These are phyloP conservation scores for Fusarium begoniae DNA, from an alignment of 2,329 filamentous ascomycete species.

Conservation along the genomic window DNA sequence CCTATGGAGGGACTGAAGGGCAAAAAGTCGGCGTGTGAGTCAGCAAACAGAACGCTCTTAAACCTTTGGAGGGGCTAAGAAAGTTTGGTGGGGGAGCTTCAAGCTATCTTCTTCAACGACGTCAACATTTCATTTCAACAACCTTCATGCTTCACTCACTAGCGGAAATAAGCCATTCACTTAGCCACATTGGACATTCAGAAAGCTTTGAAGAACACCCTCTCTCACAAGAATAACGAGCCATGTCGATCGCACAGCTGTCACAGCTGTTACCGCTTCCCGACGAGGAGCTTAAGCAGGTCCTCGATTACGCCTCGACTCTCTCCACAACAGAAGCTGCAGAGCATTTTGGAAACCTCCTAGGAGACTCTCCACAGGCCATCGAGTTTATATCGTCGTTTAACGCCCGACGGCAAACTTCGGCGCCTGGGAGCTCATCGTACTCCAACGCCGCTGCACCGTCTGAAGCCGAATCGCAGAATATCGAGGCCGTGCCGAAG, in stretches of 20 bases:
- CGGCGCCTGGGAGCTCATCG: slow-evolving; percentile 31
- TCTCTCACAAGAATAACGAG: background rate
- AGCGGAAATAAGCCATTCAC: background rate
- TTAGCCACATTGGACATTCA: background rate
- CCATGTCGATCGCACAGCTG: slow-evolving; percentile 73
- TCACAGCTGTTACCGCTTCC: slow-evolving; percentile 84
- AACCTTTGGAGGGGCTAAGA: slow-evolving; percentile 31
- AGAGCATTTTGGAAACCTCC: slow-evolving; percentile 85
- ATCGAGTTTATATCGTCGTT: slow-evolving; percentile 84
- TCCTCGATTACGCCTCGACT: slow-evolving; percentile 82
- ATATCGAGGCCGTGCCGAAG: slow-evolving; percentile 59
- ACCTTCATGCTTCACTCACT: background rate
- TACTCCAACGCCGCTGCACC: slow-evolving; percentile 38
- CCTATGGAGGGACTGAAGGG: background rate
- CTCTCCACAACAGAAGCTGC: slow-evolving; percentile 81
- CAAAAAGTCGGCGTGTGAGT: slow-evolving; percentile 33
- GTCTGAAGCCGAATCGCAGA: slow-evolving; percentile 30
- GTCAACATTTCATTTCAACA: slow-evolving; percentile 16
- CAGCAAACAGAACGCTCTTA: slow-evolving; percentile 12
- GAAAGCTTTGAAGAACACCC: rapidly evolving
- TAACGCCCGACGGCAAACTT: slow-evolving; percentile 71
- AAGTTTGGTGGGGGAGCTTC: slow-evolving; percentile 32
- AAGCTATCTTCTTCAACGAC: slow-evolving; percentile 32
- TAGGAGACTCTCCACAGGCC: slow-evolving; percentile 83
- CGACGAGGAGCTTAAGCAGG: slow-evolving; percentile 82